Base-by-base conservation (phyloP, 805 yeast species). In the Ogataea populi-albae region DNA sequence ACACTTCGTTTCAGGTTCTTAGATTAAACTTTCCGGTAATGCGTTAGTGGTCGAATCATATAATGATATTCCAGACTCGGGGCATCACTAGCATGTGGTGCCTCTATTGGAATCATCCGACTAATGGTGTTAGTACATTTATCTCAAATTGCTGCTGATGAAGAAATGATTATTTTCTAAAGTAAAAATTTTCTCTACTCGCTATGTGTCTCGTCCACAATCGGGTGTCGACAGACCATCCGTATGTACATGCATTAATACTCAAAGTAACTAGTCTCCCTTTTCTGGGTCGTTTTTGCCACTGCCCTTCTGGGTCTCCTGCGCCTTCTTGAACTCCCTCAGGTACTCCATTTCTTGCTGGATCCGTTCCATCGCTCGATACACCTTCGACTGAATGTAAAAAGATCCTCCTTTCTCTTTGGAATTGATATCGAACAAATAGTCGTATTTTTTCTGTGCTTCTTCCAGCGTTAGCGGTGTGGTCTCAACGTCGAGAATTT, bases 391-490 rank as follows among this genome's bases (percentile, higher is more conserved):
- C 58, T 93, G 98, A 34, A 93, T 59, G 55, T 91, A 93, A 57
- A 93, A 91, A 26, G 95, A 84, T 27, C 95, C 96, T n/a, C 96
- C 95, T 61, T 88, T 87, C 43, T 89, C 97, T 61, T 86, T 87
- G 19, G 93, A 77, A 66, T 93, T 93, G 37, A 87, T 85, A 31
- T 85, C 86, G 50, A 89, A 93, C 48, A 93, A 64, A 50, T 86
- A 86, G 40, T 81, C 77, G 65, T 82, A 93, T 57, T 84, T 83
- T 40, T 73, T 73, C 41, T 80, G 77, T 23, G 83, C 66, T 48
- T 77, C 77, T 32, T 79, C 84, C 35, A 77, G 46, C 21, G 65
- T 62, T 40, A 82, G 69, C 23, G 68, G 71, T 29, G 71, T 64
- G 27, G 68, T 67, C 40, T 86, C 93, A 37, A 93, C 67, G 51